Conservation (phyloP, 2,329 filamentous ascomycete genomes). For the Xylariaceae sp. region DNA sequence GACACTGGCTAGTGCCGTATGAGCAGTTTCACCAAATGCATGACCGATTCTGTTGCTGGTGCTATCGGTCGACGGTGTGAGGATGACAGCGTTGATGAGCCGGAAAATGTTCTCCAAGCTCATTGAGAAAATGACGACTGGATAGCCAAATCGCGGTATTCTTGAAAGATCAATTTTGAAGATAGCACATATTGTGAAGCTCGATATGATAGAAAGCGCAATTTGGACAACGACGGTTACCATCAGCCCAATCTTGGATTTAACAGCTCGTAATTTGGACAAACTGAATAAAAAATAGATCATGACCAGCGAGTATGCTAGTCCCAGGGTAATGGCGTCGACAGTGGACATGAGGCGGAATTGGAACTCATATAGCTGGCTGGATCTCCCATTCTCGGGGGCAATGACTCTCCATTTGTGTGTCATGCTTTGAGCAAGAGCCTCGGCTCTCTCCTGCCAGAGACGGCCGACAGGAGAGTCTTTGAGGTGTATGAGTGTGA, state of each 20-base stretch:
- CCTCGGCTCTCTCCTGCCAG: slow-evolving; percentile 60
- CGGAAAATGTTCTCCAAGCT: slow-evolving; percentile 77
- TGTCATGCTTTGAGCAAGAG: slow-evolving; percentile 46
- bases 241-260: slow-evolving; percentile 69
- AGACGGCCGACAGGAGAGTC: slow-evolving; percentile 60
- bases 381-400: slow-evolving; percentile 46
- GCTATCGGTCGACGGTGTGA: slow-evolving; percentile 64
- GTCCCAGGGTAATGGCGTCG: slow-evolving; percentile 60
- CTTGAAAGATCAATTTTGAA: slow-evolving; percentile 71
- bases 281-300: slow-evolving; percentile 65
- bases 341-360: slow-evolving; percentile 68
- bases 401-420: slow-evolving; percentile 65
- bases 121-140: slow-evolving; percentile 70
- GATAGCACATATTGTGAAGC: slow-evolving; percentile 74
- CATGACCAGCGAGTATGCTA: slow-evolving; percentile 61
- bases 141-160: slow-evolving; percentile 71
- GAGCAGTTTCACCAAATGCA: slow-evolving; percentile 69
- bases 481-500: slow-evolving; percentile 67
- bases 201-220: slow-evolving; percentile 68
- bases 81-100: slow-evolving; percentile 72
- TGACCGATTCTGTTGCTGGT: slow-evolving; percentile 67
- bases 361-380: slow-evolving; percentile 71
- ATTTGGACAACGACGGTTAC: slow-evolving; percentile 68
- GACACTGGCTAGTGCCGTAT: slow-evolving; percentile 64
- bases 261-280: slow-evolving; percentile 67